Evolutionary conservation across 257 asterid genomes (phyloP), one percentile per base, ranked within the genome.

Genomic region (Solanum phureja): DNA sequence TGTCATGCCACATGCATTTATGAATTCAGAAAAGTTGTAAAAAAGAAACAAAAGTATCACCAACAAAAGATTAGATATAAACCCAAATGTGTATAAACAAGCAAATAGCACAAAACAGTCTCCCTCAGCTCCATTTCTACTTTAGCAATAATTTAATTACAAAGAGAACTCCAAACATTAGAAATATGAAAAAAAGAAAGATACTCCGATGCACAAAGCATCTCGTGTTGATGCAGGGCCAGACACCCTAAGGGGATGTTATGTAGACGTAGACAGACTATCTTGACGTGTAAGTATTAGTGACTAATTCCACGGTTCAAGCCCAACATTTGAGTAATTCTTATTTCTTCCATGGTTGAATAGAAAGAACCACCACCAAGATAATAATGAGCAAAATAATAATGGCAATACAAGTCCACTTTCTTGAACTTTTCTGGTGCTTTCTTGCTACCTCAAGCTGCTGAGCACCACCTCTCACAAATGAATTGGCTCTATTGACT

Each of bases 381-480:
- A 93, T 87, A 12, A 94, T 84, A 81, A 92, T 71, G 75, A 93
- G 88, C 89, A 94, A 69, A 58, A 94, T 86, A 21, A 91, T 37
- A 37, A 92, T 93, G 56, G 88, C 95, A 44, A 86, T 87, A 89
- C 95, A 94, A 21, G 96, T 37, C 97, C 95, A 94, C 60, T 94
- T 93, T 90, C 97, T 90, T 16, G 94, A 86, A 68, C 85, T 94
- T 92, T 88, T 93, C 93, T 94, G 98, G 52, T 90, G 92, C 44
- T 90, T 94, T 89, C 93, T 92, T 1, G 98, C 98, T 4, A 84
- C 92, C 88, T 88, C 87, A 8, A 94, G 94, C 90, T 94, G 93
- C 7, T 89, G 89, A 0, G 97, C 88, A 1, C 94, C 97, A 1
- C 95, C 93, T 37, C 93, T 89, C 14, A 94, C 93, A 12, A 89